Conservation (phyloP, 2,329 filamentous ascomycete species). For the Rhynchosporium agropyri region DNA sequence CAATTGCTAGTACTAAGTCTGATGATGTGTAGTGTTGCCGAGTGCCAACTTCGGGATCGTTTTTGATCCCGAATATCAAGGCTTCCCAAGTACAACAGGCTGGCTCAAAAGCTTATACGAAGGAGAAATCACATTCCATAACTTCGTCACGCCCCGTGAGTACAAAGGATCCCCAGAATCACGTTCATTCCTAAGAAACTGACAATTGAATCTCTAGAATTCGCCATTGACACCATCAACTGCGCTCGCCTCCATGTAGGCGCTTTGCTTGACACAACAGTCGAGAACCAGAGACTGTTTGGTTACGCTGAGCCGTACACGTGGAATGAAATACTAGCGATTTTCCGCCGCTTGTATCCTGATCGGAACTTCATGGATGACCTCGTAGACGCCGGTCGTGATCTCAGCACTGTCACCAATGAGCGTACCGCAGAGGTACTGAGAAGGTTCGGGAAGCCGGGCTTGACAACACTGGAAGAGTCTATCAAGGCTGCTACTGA, state of each 20-base stretch:
- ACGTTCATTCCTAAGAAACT: not conserved
- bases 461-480: slow-evolving; percentile 28
- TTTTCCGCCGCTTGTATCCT: slow-evolving; percentile 36
- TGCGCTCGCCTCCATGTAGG: slow-evolving; percentile 40
- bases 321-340: slow-evolving; percentile 27
- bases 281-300: slow-evolving; percentile 38
- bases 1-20: not conserved
- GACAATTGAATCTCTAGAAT: not conserved
- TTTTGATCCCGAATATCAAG: slow-evolving; percentile 12
- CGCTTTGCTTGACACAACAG: slow-evolving; percentile 36
- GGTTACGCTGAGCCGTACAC: slow-evolving; percentile 36
- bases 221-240: slow-evolving; percentile 26
- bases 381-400: slow-evolving; percentile 28
- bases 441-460: slow-evolving; percentile 28
- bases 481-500: slow-evolving; percentile 21
- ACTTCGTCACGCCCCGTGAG: slow-evolving; percentile 23
- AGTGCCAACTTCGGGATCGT: slow-evolving; percentile 28
- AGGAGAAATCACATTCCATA: slow-evolving; percentile 26
- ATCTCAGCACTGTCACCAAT: slow-evolving; percentile 32
- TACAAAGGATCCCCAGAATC: not conserved
- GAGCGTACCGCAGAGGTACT: slow-evolving; percentile 30
- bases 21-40: slow-evolving; percentile 28
- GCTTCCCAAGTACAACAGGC: slow-evolving; percentile 32
- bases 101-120: slow-evolving; percentile 34
- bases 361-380: slow-evolving; percentile 34